Base-by-base conservation (phyloP, 495 filamentous ascomycete genomes). In the Penicillium fimorum region DNA sequence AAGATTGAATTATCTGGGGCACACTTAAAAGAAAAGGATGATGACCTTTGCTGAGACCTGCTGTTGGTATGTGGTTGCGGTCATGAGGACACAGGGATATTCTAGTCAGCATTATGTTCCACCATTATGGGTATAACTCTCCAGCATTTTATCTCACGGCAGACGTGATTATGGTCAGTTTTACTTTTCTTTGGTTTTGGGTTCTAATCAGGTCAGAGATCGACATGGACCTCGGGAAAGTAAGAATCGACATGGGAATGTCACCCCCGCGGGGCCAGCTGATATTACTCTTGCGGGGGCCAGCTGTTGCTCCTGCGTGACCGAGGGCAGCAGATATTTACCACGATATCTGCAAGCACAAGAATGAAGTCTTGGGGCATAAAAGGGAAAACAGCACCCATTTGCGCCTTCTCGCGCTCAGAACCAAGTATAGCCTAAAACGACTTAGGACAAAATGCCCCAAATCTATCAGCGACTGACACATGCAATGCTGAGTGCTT, bases 201-300 rank as follows among this genome's bases (percentile, higher is more conserved):
- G 22, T 35, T 41, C 12, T 17, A 50, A 20, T 47, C 51, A 50
- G 53, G 50, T 29, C 45, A 57, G n/a, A 22, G 58, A 64, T 61
- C 63, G 57, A 38, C 63, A 47, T 38, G 32, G 24, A 15, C 5
- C 12, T 37, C 4, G 2, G 35, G 45, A 56, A 49, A 49, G 53
- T 22, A 9, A 5, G 25, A 41, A 41, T 6, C 27, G 13, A 41
- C 25, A 47, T 40, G 45, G 32, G 30, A 35, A 7, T 29, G 32
- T 49, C 53, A 56, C 53, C 25, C n/a, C 42, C 20, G 33, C 17
- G 42, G 5, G 45, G 33, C 22, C 53, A 47, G 45, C 15, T 38
- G 35, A 38, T 38, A 9, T 38, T 2, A 38, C 33, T 38, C 6
- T 38, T 4, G 35, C 15, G 35, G 53, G 13, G 45, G 33, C 53